phyloP scores from a whole-genome alignment of 805 yeast genomes.

The Kodamaea hsintzibuensis region DNA sequence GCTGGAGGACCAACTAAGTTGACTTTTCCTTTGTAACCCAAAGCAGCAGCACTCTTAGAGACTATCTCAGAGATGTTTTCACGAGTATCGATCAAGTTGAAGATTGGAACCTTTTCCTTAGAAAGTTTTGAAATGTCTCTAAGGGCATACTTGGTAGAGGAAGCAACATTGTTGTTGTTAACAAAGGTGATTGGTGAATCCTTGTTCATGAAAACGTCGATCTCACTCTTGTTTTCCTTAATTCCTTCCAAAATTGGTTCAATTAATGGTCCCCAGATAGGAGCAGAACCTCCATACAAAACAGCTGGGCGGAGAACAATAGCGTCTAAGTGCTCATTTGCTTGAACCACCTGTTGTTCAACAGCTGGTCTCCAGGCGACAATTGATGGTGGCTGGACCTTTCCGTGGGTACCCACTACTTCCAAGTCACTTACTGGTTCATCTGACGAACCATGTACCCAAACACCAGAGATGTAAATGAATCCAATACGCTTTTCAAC shows the following conservation, averaged over 20 bases:
- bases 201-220: not conserved
- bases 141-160: not conserved
- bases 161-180: not conserved
- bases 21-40: not conserved
- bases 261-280: conserved; percentile 2
- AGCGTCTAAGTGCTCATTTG: not conserved
- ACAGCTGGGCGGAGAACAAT: conserved; percentile 8
- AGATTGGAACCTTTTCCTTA: not conserved
- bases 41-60: not conserved
- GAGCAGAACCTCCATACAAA: conserved; percentile 4
- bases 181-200: not conserved
- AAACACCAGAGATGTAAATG: conserved; percentile 6
- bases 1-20: not conserved
- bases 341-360: conserved; percentile 2
- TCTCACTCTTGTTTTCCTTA: not conserved
- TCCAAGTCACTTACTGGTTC: conserved; percentile 4
- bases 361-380: conserved; percentile 7
- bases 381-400: not conserved
- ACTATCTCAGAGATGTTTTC: not conserved
- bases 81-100: not conserved
- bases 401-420: not conserved
- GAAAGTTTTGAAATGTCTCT: not conserved
- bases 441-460: conserved; percentile 8
- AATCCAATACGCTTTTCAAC: not conserved
- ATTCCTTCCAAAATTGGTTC: not conserved